Base-by-base conservation (phyloP, 2,329 filamentous ascomycete species). In the Ophioceras dolichostomum region DNA sequence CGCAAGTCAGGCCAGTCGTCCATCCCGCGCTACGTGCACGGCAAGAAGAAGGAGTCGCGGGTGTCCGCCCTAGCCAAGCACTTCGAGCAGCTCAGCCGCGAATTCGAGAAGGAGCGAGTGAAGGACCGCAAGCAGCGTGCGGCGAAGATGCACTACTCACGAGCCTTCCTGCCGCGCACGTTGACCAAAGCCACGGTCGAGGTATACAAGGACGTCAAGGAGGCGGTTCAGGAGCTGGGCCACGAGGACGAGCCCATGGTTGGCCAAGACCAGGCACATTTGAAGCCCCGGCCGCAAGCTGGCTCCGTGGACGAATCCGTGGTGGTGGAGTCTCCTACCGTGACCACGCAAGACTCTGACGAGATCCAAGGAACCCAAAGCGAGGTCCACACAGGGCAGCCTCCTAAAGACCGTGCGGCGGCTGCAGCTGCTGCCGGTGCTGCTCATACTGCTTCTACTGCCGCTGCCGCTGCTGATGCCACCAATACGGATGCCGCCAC, bases 161-260 rank as follows among this genome's bases (percentile, higher is more conserved):
- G 88, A 43, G 85, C 86, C 1, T 89, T 89, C 54, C 59, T 76
- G 17, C 89, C 91, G 16, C 76, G 91, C 45, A 85, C 87, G 29
- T 88, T 86, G 14, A 93, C 89, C n/a, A 91, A 88, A 50, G 88
- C 91, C 6, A 89, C 93, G 42, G 88, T 98, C 13, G 85, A 96
- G 56, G 87, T 98, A 8, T 98, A 96, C 54, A 83, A 84, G 47
- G 86, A 94, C 55, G 85, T 94, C 4, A 80, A 88, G 40, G 87
- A 95, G 56, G 91, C 93, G 16, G 88, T 95, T 10, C 82, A 87
- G 47, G 87, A 94, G 52, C 73, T 75, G 35, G 76, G 76, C 12
- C 72, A 74, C 1, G 74, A 81, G 31, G 81, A 86, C 38, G 76
- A 81, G 28, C 59, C 65, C 7, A 51, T 56, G 22, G 44, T 56